phyloP scores from a whole-genome alignment of 208 protist genomes.

The Tritrichomonas musculus region DNA sequence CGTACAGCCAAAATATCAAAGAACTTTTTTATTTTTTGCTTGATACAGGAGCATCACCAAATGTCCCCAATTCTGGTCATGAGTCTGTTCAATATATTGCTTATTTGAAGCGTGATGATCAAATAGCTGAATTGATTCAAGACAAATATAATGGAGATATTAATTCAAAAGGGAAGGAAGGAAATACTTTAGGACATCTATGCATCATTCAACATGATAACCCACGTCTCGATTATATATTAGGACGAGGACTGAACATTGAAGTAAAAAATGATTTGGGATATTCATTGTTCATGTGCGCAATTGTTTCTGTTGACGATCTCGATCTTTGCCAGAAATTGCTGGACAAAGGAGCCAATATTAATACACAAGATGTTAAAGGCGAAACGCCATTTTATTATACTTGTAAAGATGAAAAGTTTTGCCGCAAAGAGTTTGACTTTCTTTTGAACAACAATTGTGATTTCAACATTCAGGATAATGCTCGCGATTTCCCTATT shows the following conservation, averaged over 20 bases:
- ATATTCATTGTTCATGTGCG: neutral
- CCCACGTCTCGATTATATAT: neutral
- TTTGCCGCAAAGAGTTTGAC: neutral
- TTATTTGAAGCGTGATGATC: neutral
- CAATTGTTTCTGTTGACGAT: neutral
- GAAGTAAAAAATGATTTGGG: neutral
- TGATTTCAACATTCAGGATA: neutral
- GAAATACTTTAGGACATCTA: neutral
- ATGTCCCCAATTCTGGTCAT: neutral
- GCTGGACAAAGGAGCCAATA: neutral
- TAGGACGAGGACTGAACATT: neutral
- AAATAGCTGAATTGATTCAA: neutral
- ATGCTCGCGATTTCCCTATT: neutral
- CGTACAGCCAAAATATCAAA: neutral
- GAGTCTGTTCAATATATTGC: neutral
- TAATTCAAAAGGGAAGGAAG: neutral
- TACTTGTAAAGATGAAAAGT: neutral
- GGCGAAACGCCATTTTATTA: neutral
- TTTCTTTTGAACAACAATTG: neutral
- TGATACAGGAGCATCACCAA: neutral
- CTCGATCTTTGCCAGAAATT: neutral
- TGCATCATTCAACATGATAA: neutral
- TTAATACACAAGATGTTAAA: neutral
- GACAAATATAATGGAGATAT: conserved; percentile 5
- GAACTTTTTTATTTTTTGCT: neutral